A percentile compares a stretch with the other conserved stretches of the same genome.
Conservation (phyloP, 1,284 basidiomycete genomes). For the Mycena citricolor region DNA sequence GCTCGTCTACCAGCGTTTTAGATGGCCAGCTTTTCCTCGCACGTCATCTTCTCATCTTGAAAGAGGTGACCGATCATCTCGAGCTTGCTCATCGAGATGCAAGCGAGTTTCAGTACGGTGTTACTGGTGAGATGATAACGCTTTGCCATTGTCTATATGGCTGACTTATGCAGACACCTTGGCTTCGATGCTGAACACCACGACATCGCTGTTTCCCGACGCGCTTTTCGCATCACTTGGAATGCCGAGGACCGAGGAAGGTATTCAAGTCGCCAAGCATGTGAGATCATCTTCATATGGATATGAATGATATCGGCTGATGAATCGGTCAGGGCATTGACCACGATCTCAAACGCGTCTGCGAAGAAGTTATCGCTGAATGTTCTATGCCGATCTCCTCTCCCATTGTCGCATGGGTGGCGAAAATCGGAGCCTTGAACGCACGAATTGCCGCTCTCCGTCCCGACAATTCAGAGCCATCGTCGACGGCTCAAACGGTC, state of each 20-base stretch:
- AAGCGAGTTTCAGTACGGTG: conserved; percentile 39
- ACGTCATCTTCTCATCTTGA: conserved; percentile 86
- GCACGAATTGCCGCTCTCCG: conserved; percentile 24
- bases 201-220: conserved; percentile 70
- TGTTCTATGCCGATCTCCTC: conserved; percentile 52
- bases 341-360: conserved; percentile 75
- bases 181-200: conserved; percentile 69
- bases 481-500: conserved; percentile 39
- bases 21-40: conserved; percentile 85
- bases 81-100: conserved; percentile 57
- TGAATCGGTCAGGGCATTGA: conserved; percentile 73
- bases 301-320: neutral
- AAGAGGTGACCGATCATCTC: conserved; percentile 81
- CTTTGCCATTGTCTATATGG: neutral
- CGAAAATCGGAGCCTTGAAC: conserved; percentile 40
- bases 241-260: conserved; percentile 55
- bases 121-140: conserved; percentile 50
- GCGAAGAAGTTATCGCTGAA: conserved; percentile 78
- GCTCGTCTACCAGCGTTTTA: conserved; percentile 42
- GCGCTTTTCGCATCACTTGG: conserved; percentile 67
- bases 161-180: conserved; percentile 56
- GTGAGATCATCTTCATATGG: conserved; percentile 40
- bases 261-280: conserved; percentile 60
- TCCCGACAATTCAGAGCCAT: conserved; percentile 21
- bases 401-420: conserved; percentile 61